Evolutionary conservation across 1,284 basidiomycete genomes (phyloP).

Genomic region (Megacollybia platyphylla): DNA sequence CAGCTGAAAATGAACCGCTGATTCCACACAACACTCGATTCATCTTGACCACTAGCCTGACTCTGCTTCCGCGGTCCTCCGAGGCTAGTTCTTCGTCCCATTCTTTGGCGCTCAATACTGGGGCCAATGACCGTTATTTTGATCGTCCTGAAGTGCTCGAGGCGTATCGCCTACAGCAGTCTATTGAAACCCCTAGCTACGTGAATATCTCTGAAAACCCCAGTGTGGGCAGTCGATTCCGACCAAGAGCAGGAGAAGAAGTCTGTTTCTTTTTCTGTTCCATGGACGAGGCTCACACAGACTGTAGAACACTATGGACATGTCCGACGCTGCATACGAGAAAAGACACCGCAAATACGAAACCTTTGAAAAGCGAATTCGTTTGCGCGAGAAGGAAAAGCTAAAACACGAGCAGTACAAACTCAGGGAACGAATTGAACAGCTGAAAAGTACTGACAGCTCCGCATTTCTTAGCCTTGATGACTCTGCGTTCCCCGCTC

Average conservation of each 20-base stretch:
- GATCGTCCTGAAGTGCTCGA: conserved; percentile 64
- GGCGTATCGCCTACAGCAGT: conserved; percentile 50
- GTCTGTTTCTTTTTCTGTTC: conserved; percentile 28
- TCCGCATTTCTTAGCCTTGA: conserved; percentile 54
- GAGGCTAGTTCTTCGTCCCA: not conserved
- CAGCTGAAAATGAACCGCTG: conserved; percentile 61
- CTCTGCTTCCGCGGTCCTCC: conserved; percentile 19
- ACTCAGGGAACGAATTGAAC: conserved; percentile 78
- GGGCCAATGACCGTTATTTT: conserved; percentile 62
- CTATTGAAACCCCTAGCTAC: conserved; percentile 67
- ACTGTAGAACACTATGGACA: conserved; percentile 49
- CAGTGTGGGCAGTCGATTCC: conserved; percentile 50
- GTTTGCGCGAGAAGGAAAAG: conserved; percentile 81
- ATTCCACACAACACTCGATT: conserved; percentile 56
- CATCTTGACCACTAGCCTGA: conserved; percentile 56
- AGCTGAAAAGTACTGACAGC: conserved; percentile 63
- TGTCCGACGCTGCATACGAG: conserved; percentile 77
- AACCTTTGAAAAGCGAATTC: conserved; percentile 73
- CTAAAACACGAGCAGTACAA: conserved; percentile 86
- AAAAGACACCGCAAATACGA: conserved; percentile 80
- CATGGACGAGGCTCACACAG: not conserved
- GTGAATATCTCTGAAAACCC: conserved; percentile 42
- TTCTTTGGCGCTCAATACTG: conserved; percentile 8
- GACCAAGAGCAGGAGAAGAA: conserved; percentile 54
- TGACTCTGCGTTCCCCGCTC: conserved; percentile 34